Base-by-base conservation (phyloP, 495 filamentous ascomycete species). In the Halenospora varia region DNA sequence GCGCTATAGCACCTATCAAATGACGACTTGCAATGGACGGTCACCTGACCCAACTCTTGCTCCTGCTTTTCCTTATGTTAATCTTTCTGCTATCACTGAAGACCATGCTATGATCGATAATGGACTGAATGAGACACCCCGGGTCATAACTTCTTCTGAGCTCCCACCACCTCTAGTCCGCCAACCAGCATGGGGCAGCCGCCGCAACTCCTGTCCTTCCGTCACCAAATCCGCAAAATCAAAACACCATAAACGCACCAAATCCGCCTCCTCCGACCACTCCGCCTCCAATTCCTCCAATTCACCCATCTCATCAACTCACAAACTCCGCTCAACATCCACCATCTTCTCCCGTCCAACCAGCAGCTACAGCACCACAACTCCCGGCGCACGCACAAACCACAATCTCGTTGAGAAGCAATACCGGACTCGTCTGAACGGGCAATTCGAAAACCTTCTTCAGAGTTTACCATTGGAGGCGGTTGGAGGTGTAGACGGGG, bases 351-450 rank as follows among this genome's bases (percentile, higher is more conserved):
- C 53, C 2, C 18, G n/a, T 10, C 48, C 50, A 13, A 24, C 44
- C 56, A 3, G 44, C 22, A 35, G n/a, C 41, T 13, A 22, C 47
- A 26, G 13, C 19, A 3, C 44, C 1, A 20, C 40, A 22, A 18
- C 53, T 39, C 48, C 54, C 26, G 29, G 25, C 51, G 60, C 35
- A 41, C 29, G 40, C 18, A 42, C 50, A 2, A 56, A 62, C 47
- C 65, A 68, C 52, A 69, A 73, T 54, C 48, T 47, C 53, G 64
- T 70, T 50, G 70, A 71, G 48, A 67, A 66, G 48, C 59, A 67
- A 22, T 71, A 71, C 50, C 66, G 69, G 17, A 65, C 62, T 53
- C 64, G 67, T 42, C 62, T 69, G 8, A 68, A 61, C 52, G 55
- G 57, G 18, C 56, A 69, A 29, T 71, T 70, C 35, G 64, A 69